A percentile compares a stretch with the other conserved stretches of the same genome.
Evolutionary conservation across 164 flowering plant genomes (phyloP).

Genomic region (Houttuynia cordata): DNA sequence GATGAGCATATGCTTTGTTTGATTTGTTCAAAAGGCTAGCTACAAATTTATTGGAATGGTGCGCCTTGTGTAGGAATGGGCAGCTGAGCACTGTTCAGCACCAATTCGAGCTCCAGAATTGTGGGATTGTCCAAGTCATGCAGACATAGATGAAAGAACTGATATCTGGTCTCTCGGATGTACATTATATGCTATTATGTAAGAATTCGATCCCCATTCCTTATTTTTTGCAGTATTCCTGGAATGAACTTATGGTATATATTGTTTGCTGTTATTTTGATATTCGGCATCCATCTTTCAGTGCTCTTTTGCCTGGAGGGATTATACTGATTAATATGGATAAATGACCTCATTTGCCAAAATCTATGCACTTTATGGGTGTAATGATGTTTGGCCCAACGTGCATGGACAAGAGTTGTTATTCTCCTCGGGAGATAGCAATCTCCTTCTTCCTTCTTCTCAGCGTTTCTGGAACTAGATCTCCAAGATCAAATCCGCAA

Average conservation of each 20-base stretch:
- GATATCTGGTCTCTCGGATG: slow-evolving; percentile 98
- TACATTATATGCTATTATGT: slow-evolving; percentile 91
- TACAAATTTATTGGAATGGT: neutral
- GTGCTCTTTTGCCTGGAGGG: neutral
- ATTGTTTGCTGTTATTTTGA: neutral
- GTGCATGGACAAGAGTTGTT: too few species aligned
- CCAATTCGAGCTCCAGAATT: slow-evolving; percentile 94
- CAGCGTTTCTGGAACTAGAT: too few species aligned
- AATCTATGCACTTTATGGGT: too few species aligned
- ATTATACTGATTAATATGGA: too few species aligned
- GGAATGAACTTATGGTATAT: neutral
- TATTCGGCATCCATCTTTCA: neutral
- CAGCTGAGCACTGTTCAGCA: slow-evolving; percentile 95
- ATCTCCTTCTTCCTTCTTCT: too few species aligned
- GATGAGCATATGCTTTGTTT: neutral
- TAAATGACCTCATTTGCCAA: too few species aligned
- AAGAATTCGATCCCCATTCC: slow-evolving; percentile 15
- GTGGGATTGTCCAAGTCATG: slow-evolving; percentile 97
- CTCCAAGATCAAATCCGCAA: too few species aligned
- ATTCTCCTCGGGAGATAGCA: too few species aligned
- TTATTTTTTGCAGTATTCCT: too few species aligned
- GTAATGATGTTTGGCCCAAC: too few species aligned
- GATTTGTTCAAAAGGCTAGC: neutral
- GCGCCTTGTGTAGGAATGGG: slow-evolving; percentile 69
- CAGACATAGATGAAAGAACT: slow-evolving; percentile 89